phyloP scores from a whole-genome alignment of 352 stramenopile genomes.

The Phytophthora syringae region DNA sequence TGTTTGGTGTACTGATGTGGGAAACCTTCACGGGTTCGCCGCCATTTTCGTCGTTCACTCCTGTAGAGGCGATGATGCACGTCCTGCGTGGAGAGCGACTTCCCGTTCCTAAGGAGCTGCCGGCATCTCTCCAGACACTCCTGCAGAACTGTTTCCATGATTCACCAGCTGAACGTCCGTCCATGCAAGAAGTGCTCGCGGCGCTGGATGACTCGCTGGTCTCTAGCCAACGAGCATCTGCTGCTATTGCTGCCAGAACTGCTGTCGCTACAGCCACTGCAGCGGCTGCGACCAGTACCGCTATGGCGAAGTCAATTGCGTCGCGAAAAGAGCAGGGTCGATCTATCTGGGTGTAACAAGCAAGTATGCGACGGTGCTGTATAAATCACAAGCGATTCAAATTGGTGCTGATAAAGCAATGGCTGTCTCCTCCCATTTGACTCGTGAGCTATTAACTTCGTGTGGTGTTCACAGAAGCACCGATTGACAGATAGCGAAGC shows the following conservation, averaged over 20 bases:
- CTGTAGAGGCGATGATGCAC: slow-evolving; percentile 67
- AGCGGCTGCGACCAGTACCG: slow-evolving; percentile 18
- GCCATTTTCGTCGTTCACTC: slow-evolving; percentile 63
- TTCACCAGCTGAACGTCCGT: slow-evolving; percentile 61
- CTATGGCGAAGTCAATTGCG: slow-evolving; percentile 21
- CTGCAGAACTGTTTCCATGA: slow-evolving; percentile 81
- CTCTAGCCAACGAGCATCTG: slow-evolving; percentile 26
- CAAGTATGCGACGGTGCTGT: not conserved
- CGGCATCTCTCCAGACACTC: slow-evolving; percentile 52
- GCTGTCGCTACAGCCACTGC: slow-evolving; percentile 22
- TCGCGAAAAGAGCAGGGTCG: slow-evolving; percentile 26
- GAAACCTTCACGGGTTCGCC: slow-evolving; percentile 67
- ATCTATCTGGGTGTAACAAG: slow-evolving; percentile 41
- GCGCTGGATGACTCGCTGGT: slow-evolving; percentile 47
- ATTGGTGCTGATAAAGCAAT: not conserved
- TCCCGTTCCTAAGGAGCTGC: slow-evolving; percentile 48
- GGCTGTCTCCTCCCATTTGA: too few relatives aligned
- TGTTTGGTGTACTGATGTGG: slow-evolving; percentile 89
- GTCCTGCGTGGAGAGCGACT: slow-evolving; percentile 71
- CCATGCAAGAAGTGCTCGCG: slow-evolving; percentile 72
- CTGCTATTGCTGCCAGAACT: slow-evolving; percentile 24
- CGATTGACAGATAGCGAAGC: too few relatives aligned
- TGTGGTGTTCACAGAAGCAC: too few relatives aligned
- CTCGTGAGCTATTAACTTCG: too few relatives aligned
- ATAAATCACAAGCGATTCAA: slow-evolving; percentile 6